These are phyloP conservation scores for Byssoonygena ceratinophila DNA, from an alignment of 2,329 filamentous ascomycete genomes.

Conservation along the genomic window DNA sequence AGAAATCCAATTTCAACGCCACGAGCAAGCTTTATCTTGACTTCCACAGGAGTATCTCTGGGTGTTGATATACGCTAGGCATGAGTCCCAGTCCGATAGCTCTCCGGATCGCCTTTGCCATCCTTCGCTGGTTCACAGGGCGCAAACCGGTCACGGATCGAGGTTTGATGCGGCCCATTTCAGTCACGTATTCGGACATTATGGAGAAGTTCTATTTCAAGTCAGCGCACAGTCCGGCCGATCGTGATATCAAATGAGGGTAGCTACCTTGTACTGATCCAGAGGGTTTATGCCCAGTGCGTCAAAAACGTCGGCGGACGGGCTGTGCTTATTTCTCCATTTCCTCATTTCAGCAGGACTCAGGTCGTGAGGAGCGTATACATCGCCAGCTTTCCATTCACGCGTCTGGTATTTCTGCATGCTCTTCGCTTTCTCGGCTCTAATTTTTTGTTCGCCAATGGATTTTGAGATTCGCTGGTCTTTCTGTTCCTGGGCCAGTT, in stretches of 20 bases:
- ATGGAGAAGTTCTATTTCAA: conserved; percentile 70
- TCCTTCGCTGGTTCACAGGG: conserved; percentile 80
- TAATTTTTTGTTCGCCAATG: conserved; percentile 29
- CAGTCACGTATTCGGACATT: conserved; percentile 76
- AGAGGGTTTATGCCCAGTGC: conserved; percentile 67
- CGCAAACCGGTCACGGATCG: conserved; percentile 65
- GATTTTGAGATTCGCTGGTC: conserved; percentile 1
- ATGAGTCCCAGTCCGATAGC: conserved; percentile 83
- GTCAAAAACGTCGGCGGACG: conserved; percentile 64
- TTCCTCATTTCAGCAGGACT: conserved; percentile 67
- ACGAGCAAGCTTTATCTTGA: neutral
- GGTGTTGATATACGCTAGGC: conserved; percentile 82
- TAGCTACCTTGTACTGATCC: conserved; percentile 71
- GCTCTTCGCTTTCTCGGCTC: conserved; percentile 27
- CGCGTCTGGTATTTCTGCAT: conserved; percentile 45
- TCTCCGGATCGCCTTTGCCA: conserved; percentile 84
- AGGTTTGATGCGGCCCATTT: conserved; percentile 75
- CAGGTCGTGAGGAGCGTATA: conserved; percentile 86
- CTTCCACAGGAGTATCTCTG: conserved; percentile 53
- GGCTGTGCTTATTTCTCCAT: conserved; percentile 53
- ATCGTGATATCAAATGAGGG: conserved; percentile 7
- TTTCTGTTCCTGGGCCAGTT: neutral
- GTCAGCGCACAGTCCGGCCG: neutral
- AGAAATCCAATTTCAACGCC: neutral
- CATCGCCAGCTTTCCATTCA: conserved; percentile 64